Evolutionary conservation across 495 filamentous ascomycete species (phyloP).

Genomic region (Hypoxylon trugodes): DNA sequence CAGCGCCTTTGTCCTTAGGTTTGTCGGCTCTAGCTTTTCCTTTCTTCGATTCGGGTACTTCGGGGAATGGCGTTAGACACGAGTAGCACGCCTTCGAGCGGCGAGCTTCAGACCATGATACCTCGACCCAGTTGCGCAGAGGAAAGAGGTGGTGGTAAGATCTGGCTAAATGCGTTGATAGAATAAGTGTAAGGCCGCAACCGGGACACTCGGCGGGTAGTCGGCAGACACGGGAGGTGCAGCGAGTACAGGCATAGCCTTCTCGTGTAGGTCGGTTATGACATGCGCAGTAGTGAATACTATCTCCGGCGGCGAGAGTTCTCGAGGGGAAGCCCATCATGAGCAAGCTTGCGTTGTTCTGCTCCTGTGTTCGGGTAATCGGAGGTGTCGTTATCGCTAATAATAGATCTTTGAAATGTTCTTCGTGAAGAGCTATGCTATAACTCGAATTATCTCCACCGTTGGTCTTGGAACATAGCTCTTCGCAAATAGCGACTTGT

Average conservation of each 20-base stretch:
- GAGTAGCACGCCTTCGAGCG: conserved; percentile 60
- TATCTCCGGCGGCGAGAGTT: conserved; percentile 74
- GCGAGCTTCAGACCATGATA: conserved; percentile 78
- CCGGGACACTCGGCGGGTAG: conserved; percentile 91
- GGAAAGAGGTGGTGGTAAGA: conserved; percentile 98
- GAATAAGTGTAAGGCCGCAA: conserved; percentile 90
- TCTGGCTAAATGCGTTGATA: conserved; percentile 93
- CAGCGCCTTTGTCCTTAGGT: conserved; percentile 48
- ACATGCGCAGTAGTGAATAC: conserved; percentile 82
- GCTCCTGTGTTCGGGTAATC: conserved; percentile 72
- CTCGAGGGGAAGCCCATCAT: conserved; percentile 99
- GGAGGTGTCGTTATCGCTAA: conserved; percentile 90
- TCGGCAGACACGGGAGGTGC: conserved; percentile 86
- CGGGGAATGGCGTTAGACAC: conserved; percentile 63
- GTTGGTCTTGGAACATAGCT: conserved; percentile 88
- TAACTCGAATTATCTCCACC: conserved; percentile 78
- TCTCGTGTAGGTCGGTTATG: conserved; percentile 84
- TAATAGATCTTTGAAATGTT: conserved; percentile 87
- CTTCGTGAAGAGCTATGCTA: conserved; percentile 84
- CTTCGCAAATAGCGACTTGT: conserved; percentile 89
- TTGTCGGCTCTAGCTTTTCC: conserved; percentile 26
- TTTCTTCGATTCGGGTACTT: conserved; percentile 20
- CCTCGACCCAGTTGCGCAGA: conserved; percentile 86
- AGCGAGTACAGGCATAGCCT: conserved; percentile 93
- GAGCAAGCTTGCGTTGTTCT: conserved; percentile 77